phyloP scores from a whole-genome alignment of 164 flowering plant species.

The Magnolia changhungtana region DNA sequence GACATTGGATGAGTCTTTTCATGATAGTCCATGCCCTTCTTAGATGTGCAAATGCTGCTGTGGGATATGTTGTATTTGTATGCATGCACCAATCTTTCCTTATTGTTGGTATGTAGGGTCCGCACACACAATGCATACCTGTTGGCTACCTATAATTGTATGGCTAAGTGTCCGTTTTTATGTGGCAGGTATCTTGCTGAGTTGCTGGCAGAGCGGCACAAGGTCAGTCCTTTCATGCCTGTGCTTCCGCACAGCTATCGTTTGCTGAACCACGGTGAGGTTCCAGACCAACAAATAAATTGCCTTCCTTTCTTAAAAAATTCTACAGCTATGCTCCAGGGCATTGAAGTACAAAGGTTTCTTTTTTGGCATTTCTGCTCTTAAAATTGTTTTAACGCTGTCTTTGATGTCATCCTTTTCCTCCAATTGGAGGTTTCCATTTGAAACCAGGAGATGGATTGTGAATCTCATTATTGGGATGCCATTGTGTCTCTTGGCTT shows the following conservation, averaged over 20 bases:
- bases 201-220: conserved; percentile 76
- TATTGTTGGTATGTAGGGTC: no score
- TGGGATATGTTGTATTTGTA: no score
- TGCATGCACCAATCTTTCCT: no score
- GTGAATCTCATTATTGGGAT: background rate
- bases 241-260: conserved; percentile 71
- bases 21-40: no score
- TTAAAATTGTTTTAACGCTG: background rate
- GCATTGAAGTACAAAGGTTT: background rate
- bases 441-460: background rate
- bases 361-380: background rate
- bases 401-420: background rate
- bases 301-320: background rate
- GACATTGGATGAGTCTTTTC: no score
- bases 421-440: background rate
- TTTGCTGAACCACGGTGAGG: conserved; percentile 89
- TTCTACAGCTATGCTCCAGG: background rate
- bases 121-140: no score
- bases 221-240: conserved; percentile 72
- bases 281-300: conserved; percentile 8
- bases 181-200: conserved; percentile 76
- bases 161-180: background rate
- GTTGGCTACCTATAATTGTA: no score
- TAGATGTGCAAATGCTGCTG: no score
- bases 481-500: background rate